phyloP scores from a whole-genome alignment of 371 early-diverging fungal species.

The Rhizopus delemar region DNA sequence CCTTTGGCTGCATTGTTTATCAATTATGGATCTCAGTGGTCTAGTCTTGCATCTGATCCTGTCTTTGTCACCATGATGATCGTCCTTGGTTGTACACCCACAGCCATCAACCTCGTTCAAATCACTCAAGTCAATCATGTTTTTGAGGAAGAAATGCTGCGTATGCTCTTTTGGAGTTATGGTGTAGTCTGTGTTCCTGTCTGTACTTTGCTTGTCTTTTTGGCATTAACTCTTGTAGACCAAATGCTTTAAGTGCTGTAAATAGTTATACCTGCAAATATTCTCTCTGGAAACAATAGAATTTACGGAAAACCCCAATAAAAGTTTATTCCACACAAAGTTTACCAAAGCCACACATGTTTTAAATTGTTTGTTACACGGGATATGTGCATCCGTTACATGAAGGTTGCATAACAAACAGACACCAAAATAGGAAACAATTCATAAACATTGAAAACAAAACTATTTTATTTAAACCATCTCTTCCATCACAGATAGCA shows the following conservation, averaged over 20 bases:
- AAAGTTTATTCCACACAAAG: too few species aligned
- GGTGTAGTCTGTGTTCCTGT: conserved; percentile 56
- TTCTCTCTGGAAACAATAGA: too few species aligned
- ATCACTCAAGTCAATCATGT: conserved; percentile 55
- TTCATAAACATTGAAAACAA: too few species aligned
- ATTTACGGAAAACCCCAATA: too few species aligned
- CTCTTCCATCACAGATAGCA: too few species aligned
- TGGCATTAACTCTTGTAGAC: conserved; percentile 39
- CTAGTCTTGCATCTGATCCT: conserved; percentile 49
- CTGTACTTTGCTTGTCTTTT: conserved; percentile 41
- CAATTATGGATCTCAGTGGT: conserved; percentile 23
- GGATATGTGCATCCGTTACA: too few species aligned
- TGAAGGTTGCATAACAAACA: too few species aligned
- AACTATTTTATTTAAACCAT: too few species aligned
- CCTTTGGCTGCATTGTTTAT: conserved; percentile 48
- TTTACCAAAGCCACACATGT: too few species aligned
- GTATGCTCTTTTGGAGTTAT: conserved; percentile 63
- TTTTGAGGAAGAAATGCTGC: conserved; percentile 59
- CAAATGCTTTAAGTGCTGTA: conserved; percentile 22
- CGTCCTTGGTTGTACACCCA: conserved; percentile 55
- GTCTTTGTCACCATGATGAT: conserved; percentile 53
- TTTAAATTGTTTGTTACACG: too few species aligned
- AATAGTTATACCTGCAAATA: too few species aligned
- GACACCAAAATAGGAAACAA: too few species aligned
- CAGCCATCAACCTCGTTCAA: conserved; percentile 62